phyloP scores from a whole-genome alignment of 2,329 filamentous ascomycete genomes.

The Stemphylium lycopersici region DNA sequence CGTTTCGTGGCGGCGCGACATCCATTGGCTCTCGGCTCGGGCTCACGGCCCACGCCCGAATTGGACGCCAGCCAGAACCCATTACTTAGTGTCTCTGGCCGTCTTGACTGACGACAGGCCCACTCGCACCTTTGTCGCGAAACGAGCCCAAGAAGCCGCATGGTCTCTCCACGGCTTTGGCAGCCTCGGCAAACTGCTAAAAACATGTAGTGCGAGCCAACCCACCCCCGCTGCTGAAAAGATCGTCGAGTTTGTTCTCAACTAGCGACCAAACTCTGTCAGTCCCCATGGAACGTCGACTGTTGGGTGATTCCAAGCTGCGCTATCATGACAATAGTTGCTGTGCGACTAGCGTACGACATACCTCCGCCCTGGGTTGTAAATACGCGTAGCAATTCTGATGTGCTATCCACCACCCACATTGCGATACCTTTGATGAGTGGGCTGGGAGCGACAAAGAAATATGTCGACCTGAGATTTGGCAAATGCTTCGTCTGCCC shows the following conservation, averaged over 20 bases:
- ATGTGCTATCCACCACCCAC: no score
- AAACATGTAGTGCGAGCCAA: constrained; percentile 2
- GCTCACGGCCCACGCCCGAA: no score
- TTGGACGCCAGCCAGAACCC: background rate
- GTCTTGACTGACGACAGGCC: background rate
- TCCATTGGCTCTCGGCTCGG: no score
- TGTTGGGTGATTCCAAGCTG: constrained; percentile 16
- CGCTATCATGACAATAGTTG: background rate
- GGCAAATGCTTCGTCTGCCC: no score
- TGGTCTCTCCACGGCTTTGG: constrained; percentile 3
- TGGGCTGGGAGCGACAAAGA: no score
- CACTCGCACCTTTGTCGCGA: constrained; percentile 1
- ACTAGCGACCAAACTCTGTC: constrained; percentile 7
- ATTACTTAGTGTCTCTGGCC: background rate
- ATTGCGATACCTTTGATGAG: no score
- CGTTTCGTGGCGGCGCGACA: no score
- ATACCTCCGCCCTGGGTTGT: background rate
- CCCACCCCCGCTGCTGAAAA: background rate
- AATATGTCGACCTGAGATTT: no score
- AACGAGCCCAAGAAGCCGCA: constrained; percentile 4
- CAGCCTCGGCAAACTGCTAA: background rate
- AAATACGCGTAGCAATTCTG: no score
- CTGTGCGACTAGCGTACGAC: background rate
- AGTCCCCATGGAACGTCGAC: constrained; percentile 15
- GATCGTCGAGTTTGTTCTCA: constrained; percentile 2